phyloP scores from a whole-genome alignment of 208 protist species.

The Polymyxa betae region DNA sequence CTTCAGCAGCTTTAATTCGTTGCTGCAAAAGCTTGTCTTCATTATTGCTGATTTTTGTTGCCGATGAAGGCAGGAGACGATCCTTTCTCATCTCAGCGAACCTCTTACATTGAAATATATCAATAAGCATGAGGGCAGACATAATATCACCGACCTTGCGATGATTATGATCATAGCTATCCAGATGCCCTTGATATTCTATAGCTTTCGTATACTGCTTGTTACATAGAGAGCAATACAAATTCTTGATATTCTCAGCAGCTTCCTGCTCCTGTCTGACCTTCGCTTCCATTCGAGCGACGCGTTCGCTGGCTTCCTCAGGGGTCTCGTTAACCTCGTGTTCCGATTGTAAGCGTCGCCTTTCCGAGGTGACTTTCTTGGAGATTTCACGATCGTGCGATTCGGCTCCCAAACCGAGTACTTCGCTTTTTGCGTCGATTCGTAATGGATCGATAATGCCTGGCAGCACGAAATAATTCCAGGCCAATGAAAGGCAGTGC shows the following conservation, averaged over 20 bases:
- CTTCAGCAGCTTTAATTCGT: conserved; percentile 13
- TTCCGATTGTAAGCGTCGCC: conserved; percentile 22
- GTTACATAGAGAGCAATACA: conserved; percentile 26
- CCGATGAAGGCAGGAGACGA: not conserved
- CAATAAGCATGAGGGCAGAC: no score
- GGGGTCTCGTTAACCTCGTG: not conserved
- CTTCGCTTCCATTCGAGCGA: not conserved
- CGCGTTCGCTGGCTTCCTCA: not conserved
- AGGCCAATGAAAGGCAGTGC: not conserved
- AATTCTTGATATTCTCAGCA: not conserved
- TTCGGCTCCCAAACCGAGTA: conserved; percentile 20
- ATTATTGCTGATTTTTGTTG: not conserved
- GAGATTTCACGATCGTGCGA: conserved; percentile 16
- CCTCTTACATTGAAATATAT: not conserved
- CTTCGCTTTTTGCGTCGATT: conserved; percentile 10
- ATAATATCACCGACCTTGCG: conserved; percentile 13
- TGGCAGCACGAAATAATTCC: not conserved
- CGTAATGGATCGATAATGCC: conserved; percentile 39
- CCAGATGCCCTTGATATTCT: conserved; percentile 38
- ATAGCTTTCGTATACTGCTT: conserved; percentile 53
- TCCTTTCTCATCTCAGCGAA: conserved; percentile 22
- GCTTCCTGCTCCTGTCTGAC: conserved; percentile 14
- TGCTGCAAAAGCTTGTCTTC: not conserved
- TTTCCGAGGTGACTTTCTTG: conserved; percentile 24
- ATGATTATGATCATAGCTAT: conserved; percentile 54